Conservation (phyloP, 1,284 basidiomycete species). For the Stygiomarasmius scandens region DNA sequence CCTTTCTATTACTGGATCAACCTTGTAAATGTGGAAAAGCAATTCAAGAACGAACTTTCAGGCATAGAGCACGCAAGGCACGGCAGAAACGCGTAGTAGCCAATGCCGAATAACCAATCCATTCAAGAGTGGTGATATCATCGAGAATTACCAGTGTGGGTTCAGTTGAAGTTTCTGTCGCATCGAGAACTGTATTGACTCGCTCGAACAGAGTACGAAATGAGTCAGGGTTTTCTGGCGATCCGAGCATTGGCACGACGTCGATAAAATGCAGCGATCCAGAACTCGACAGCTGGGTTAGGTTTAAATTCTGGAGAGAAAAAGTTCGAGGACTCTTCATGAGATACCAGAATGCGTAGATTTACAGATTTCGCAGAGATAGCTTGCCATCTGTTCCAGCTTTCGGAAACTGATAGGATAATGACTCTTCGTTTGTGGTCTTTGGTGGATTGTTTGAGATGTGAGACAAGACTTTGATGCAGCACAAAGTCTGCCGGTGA, state of each 20-base stretch:
- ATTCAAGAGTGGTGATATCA: slow-evolving; percentile 64
- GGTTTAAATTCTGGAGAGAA: slow-evolving; percentile 51
- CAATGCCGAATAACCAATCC: slow-evolving; percentile 57
- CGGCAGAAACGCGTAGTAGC: slow-evolving; percentile 60
- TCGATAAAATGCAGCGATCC: slow-evolving; percentile 57
- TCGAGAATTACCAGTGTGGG: slow-evolving; percentile 63
- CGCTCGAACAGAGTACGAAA: slow-evolving; percentile 6
- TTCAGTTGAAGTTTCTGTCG: slow-evolving; percentile 30
- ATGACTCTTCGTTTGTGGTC: slow-evolving; percentile 32
- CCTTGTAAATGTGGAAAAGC: neutral
- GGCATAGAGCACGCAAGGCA: slow-evolving; percentile 56
- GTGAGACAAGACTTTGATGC: slow-evolving; percentile 49
- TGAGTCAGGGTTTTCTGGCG: slow-evolving; percentile 18
- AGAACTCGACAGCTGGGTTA: slow-evolving; percentile 45
- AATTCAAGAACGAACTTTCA: slow-evolving; percentile 43
- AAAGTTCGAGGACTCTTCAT: neutral
- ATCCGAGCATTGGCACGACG: slow-evolving; percentile 30
- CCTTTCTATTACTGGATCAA: slow-evolving; percentile 38
- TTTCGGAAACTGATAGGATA: slow-evolving; percentile 60
- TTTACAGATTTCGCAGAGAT: slow-evolving; percentile 63
- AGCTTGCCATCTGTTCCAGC: slow-evolving; percentile 59
- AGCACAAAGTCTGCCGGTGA: slow-evolving; percentile 72
- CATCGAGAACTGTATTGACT: slow-evolving; percentile 27
- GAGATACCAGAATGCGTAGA: neutral
- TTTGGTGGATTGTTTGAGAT: slow-evolving; percentile 50